Evolutionary conservation across 2,329 filamentous ascomycete genomes (phyloP), one percentile per base, ranked within the genome.

Genomic region (Trichophaea hybrida): DNA sequence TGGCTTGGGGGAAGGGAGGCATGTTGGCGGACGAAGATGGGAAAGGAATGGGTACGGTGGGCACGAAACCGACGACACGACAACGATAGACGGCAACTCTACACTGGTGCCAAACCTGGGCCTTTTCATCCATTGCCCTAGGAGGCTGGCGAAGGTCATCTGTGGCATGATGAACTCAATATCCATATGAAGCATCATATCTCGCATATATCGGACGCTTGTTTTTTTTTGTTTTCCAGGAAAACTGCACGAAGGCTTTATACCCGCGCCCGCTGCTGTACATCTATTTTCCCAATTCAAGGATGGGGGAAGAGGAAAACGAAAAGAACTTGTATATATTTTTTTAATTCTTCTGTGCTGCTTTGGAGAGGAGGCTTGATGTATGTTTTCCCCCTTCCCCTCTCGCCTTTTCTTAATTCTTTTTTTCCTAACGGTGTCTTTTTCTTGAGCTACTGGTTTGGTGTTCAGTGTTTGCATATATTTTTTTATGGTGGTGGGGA

Each of bases 371-470:
- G 34, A 48, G 44, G 44, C 44, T 49, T 24, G 10, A 3, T 37
- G 48, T 53, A 7, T 46, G 8, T 33, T 34, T 60, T 52, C 54
- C 55, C 12, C 8, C 32, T 31, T 46, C 34, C 59, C 46, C 62
- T 50, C 62, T 38, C 50, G 48, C 56, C 59, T 59, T 44, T 8
- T 43, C 7, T 24, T 33, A 31, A 35, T 6, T 38, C 24, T 46
- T 56, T 54, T 55, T 32, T 17, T 53, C 24, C 32, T 32, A 61
- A 54, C 53, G 46, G 43, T 49, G 58, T 61, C 6, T 52, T 52
- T 52, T 24, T 12, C 15, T 52, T 57, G 40, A 10, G 17, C 15
- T 17, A 10, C 51, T 37, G 43, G 32, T 55, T 43, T 38, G 32
- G 44, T 49, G 32, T 57, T 50, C 17, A 51, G 24, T 50, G 17